Percentiles rank a stretch among this genome's conserved stretches.
Conservation (phyloP, 441 rosid species). For the Manihot esculenta region DNA sequence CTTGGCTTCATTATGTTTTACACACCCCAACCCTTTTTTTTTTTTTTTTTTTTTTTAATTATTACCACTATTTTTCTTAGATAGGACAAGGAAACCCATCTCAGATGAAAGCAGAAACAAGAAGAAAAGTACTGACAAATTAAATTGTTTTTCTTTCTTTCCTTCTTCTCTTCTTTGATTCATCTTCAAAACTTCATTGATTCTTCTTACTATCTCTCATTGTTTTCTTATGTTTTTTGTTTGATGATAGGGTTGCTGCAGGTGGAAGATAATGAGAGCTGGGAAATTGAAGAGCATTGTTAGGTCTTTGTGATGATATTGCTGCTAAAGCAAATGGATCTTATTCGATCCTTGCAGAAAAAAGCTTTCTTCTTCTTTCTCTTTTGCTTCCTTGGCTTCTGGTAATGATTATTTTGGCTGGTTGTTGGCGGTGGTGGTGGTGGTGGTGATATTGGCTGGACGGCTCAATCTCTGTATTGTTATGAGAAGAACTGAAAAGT, state of each 20-base stretch:
- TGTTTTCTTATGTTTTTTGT: not conserved
- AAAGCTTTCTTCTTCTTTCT: too few relatives aligned
- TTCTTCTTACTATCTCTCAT: too few relatives aligned
- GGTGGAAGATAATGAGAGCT: slow-evolving; percentile 22
- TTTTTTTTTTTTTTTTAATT: too few relatives aligned
- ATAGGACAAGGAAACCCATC: too few relatives aligned
- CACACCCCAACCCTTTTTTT: too few relatives aligned
- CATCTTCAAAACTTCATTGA: too few relatives aligned
- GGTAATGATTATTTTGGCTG: not conserved
- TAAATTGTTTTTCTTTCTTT: not conserved
- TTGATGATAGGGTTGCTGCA: slow-evolving; percentile 23
- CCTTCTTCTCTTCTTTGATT: not conserved
- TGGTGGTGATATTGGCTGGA: slow-evolving; percentile 75
- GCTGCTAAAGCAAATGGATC: slow-evolving; percentile 23
- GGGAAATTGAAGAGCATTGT: slow-evolving; percentile 22
- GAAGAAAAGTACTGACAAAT: too few relatives aligned
- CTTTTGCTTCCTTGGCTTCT: not conserved
- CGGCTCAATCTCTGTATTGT: slow-evolving; percentile 68
- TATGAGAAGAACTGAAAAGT: not conserved
- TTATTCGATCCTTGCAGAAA: not conserved
- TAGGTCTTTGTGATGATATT: slow-evolving; percentile 1
- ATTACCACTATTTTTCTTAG: too few relatives aligned
- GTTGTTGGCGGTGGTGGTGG: slow-evolving; percentile 16
- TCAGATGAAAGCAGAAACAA: too few relatives aligned
- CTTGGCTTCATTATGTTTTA: slow-evolving; percentile 26